Base-by-base conservation (phyloP, 495 filamentous ascomycete genomes). In the Rusavskia elegans region DNA sequence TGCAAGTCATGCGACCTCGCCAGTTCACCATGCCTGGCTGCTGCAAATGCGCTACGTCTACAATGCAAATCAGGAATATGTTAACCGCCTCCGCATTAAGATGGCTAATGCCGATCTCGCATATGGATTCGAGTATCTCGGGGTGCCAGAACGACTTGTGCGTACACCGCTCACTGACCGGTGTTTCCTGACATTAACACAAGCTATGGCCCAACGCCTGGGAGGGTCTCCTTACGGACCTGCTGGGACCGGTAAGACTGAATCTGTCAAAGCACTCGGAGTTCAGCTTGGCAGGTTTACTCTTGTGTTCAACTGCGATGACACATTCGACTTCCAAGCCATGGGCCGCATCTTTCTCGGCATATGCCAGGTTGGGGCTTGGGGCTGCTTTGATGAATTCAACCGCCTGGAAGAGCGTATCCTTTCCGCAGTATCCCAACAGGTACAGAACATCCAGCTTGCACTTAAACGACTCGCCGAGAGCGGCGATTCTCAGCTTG, bases 301-400 rank as follows among this genome's bases (percentile, higher is more conserved):
- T 14, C 77, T 99, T 20, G 92, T 99, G 17, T 97, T 99, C 70
- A 95, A 89, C 65, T 99, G 92, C 67, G 92, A 99, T 61, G 92
- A 97, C 65, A 97, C 90, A 0, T 99, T 99, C 61, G 92, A 99
- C 68, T 97, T 95, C 73, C 92, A 99, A 63, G 92, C 92, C 35
- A 99, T 99, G 92, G 92, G 92, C 5, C 85, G 92, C 55, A 99
- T 99, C 61, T 97, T 99, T 74, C 79, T 99, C 30, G 92, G 92
- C 75, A 95, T 99, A 55, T 99, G 93, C 64, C 93, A 97, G 65
- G 92, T 99, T 53, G 92, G 92, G 61, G 92, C 92, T 14, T 99
- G 92, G 92, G 92, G 92, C 64, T 99, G 92, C 68, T 99, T 99
- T 64, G 92, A 99, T 62, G 92, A 99, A 68, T 99, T 99, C 74